These are phyloP conservation scores for Encephalitozoon cuniculi DNA, from an alignment of 371 early-diverging fungal species.

Conservation along the genomic window DNA sequence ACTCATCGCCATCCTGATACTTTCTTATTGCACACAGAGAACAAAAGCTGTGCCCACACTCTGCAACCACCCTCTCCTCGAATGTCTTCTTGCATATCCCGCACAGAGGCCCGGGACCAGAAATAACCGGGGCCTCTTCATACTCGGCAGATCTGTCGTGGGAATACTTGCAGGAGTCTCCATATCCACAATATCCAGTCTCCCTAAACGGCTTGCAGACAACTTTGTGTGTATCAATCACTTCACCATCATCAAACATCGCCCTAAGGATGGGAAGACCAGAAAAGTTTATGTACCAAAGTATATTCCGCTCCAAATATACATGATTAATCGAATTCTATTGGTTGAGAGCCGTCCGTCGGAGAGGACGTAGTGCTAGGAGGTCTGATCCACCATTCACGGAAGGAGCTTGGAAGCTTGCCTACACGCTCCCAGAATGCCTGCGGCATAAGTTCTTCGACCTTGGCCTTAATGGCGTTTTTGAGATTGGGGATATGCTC, in stretches of 20 bases:
- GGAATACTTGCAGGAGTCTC: conserved; percentile 42
- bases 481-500: not conserved
- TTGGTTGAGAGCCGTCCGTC: too few species aligned
- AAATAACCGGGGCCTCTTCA: not conserved
- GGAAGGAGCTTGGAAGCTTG: not conserved
- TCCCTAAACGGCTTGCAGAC: conserved; percentile 44
- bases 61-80: conserved; percentile 5
- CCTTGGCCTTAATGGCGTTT: not conserved
- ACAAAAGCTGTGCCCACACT: conserved; percentile 33
- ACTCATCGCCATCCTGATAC: conserved; percentile 9
- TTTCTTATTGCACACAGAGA: conserved; percentile 16
- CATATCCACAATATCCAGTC: conserved; percentile 52
- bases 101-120: not conserved
- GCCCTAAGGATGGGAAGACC: not conserved
- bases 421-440: too few species aligned
- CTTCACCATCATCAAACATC: not conserved
- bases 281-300: too few species aligned
- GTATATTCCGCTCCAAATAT: too few species aligned
- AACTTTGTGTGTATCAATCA: conserved; percentile 23
- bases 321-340: not conserved
- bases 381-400: not conserved
- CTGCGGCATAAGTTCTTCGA: not conserved
- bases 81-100: conserved; percentile 7
- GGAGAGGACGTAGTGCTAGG: too few species aligned
- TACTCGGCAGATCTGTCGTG: conserved; percentile 21